Evolutionary conservation across 192 early-diverging fungal species (phyloP).

Genomic region (Coemansia sp.): DNA sequence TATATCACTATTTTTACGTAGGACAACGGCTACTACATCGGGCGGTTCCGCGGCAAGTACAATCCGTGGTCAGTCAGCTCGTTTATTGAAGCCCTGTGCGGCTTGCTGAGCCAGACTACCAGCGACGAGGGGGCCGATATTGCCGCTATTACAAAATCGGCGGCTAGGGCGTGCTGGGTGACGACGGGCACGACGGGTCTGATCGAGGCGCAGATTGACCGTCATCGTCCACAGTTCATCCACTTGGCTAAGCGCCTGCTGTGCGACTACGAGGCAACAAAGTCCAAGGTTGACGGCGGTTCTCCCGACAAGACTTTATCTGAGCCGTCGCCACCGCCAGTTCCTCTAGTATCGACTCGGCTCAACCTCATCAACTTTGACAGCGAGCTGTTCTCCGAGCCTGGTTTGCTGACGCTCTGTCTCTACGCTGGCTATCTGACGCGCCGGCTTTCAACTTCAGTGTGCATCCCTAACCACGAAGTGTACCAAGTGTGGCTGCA

Average conservation of each 20-base stretch:
- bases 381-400: conserved; percentile 26
- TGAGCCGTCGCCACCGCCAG: not conserved
- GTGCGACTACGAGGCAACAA: conserved; percentile 16
- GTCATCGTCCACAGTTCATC: conserved; percentile 18
- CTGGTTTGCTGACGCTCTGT: conserved; percentile 24
- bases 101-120: conserved; percentile 9
- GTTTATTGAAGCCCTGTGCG: conserved; percentile 34
- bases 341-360: conserved; percentile 8
- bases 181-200: conserved; percentile 24
- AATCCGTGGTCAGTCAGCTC: conserved; percentile 51
- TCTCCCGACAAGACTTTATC: not conserved
- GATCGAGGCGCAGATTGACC: conserved; percentile 26
- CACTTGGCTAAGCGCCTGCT: conserved; percentile 14
- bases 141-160: conserved; percentile 4
- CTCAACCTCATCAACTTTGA: conserved; percentile 19
- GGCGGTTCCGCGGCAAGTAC: conserved; percentile 37
- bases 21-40: conserved; percentile 27
- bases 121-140: not conserved
- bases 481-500: conserved; percentile 27
- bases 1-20: not conserved
- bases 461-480: conserved; percentile 42
- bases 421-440: conserved; percentile 34
- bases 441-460: conserved; percentile 8
- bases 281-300: not conserved
- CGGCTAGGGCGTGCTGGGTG: conserved; percentile 30